Conservation (phyloP, 2,329 filamentous ascomycete genomes). For the Cladophialophora psammophila region DNA sequence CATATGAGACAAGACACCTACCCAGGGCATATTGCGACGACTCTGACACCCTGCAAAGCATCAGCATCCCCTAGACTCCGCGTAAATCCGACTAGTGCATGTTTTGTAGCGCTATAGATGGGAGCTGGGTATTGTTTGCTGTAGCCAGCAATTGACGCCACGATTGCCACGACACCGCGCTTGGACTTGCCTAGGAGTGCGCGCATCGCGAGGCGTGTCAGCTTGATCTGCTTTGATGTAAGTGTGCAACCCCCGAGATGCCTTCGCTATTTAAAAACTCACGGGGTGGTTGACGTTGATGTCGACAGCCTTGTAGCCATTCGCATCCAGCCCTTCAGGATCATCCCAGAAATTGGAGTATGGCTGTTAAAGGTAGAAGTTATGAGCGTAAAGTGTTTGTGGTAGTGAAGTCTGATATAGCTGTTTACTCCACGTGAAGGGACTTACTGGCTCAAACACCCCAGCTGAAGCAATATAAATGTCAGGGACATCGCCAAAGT, state of each 20-base stretch:
- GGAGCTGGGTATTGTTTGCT: background rate
- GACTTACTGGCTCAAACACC: conserved; percentile 19
- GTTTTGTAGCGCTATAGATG: conserved; percentile 17
- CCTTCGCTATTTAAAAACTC: too few relatives aligned
- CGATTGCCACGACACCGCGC: conserved; percentile 11
- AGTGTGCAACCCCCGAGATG: too few relatives aligned
- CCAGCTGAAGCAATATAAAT: conserved; percentile 13
- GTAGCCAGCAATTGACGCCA: conserved; percentile 8
- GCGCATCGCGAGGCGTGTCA: conserved; percentile 8
- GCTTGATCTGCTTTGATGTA: conserved; percentile 12
- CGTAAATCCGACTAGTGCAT: conserved; percentile 16
- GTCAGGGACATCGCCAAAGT: conserved; percentile 19
- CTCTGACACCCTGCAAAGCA: background rate
- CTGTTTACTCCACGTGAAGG: background rate
- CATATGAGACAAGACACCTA: too few relatives aligned
- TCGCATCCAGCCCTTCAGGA: conserved; percentile 4
- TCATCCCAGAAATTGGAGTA: conserved; percentile 16
- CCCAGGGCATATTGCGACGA: conserved; percentile 10
- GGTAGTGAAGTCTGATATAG: too few relatives aligned
- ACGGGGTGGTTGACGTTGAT: conserved; percentile 20
- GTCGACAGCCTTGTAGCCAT: conserved; percentile 15
- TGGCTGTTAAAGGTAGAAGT: too few relatives aligned
- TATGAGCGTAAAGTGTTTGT: too few relatives aligned
- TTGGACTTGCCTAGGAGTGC: background rate
- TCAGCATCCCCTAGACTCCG: conserved; percentile 2